These are phyloP conservation scores for Clonostachys sp. DNA, from an alignment of 2,329 filamentous ascomycete genomes.

Conservation along the genomic window DNA sequence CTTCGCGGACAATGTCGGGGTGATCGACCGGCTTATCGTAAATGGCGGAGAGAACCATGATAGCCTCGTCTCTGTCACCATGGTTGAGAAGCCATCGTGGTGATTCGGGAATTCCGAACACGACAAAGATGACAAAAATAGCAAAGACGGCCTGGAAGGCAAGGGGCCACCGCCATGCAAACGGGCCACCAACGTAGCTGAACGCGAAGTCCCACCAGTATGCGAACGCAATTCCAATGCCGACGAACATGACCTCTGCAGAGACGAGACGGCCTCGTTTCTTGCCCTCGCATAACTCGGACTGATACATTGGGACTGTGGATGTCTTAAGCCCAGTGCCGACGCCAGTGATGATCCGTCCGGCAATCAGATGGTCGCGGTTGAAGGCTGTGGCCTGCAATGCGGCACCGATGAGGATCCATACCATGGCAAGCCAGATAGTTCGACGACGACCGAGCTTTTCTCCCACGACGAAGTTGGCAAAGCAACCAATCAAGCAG, in stretches of 20 bases:
- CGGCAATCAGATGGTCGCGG: constrained; percentile 31
- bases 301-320: constrained; percentile 24
- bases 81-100: constrained; percentile 20
- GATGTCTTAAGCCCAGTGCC: constrained; percentile 22
- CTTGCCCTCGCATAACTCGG: constrained; percentile 35
- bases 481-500: constrained; percentile 59
- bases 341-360: constrained; percentile 32
- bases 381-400: constrained; percentile 31
- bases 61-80: constrained; percentile 17
- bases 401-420: constrained; percentile 25
- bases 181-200: constrained; percentile 16
- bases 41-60: constrained; percentile 11
- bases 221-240: constrained; percentile 6
- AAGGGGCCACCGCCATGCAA: constrained; percentile 25
- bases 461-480: constrained; percentile 41
- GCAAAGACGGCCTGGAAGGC: constrained; percentile 20
- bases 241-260: constrained; percentile 20
- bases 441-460: constrained; percentile 30
- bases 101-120: constrained; percentile 17
- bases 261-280: constrained; percentile 35
- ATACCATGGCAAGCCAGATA: constrained; percentile 16
- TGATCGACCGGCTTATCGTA: not conserved
- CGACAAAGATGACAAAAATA: constrained; percentile 11
- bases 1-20: not conserved
- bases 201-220: constrained; percentile 16